phyloP scores from a whole-genome alignment of 768 basidiomycete genomes.

The Panellus pusillus region DNA sequence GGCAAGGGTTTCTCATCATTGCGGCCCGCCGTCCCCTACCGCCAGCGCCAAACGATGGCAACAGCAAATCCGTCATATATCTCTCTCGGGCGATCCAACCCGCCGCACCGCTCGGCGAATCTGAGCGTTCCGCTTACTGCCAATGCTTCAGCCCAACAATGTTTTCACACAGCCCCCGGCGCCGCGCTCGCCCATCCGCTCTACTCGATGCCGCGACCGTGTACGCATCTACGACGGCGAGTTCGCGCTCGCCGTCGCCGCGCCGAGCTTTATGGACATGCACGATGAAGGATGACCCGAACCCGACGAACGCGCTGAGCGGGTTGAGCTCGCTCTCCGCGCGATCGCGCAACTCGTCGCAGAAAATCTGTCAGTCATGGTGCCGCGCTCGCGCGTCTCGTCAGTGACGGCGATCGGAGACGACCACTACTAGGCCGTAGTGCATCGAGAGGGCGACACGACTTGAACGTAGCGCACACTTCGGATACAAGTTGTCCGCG shows the following conservation, averaged over 20 bases:
- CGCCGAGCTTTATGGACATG: conserved; percentile 41
- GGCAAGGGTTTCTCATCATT: conserved; percentile 19
- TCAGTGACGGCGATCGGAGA: conserved; percentile 30
- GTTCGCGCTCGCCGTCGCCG: conserved; percentile 49
- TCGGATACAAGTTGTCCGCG: too few species aligned
- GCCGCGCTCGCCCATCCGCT: conserved; percentile 38
- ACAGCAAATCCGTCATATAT: conserved; percentile 37
- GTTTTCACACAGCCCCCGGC: conserved; percentile 13
- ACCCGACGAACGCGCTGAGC: conserved; percentile 21
- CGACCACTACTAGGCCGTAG: neutral
- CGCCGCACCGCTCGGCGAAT: conserved; percentile 26
- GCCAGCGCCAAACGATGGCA: conserved; percentile 31
- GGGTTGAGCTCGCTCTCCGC: conserved; percentile 47
- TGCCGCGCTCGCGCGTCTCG: conserved; percentile 42
- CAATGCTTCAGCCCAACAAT: conserved; percentile 25
- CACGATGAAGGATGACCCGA: conserved; percentile 21
- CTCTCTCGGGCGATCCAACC: conserved; percentile 27
- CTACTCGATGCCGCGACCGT: conserved; percentile 40
- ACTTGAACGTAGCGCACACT: too few species aligned
- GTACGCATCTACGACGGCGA: conserved; percentile 37
- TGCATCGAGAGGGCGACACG: too few species aligned
- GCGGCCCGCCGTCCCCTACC: conserved; percentile 36
- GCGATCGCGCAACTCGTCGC: conserved; percentile 68
- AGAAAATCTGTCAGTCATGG: conserved; percentile 59
- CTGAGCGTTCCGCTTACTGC: conserved; percentile 23